Base-by-base conservation (phyloP, 1,139 yeast genomes). In the Yamadazyma epiphylla region DNA sequence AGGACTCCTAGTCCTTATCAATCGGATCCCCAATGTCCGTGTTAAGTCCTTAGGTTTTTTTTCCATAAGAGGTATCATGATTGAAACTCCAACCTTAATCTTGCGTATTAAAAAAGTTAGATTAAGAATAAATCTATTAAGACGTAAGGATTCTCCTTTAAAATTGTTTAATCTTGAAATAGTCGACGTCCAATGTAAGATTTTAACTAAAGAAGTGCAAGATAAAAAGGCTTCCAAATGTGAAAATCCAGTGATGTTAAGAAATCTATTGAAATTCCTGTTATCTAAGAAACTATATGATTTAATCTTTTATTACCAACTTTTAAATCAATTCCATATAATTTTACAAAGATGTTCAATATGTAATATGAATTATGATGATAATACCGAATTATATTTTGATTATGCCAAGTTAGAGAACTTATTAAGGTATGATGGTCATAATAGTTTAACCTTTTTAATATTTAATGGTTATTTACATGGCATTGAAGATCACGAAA, bases 11-110 rank as follows among this genome's bases (percentile, higher is more conserved):
- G 16, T 46, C 3, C 26, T 45, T 1, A 25, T 65, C 13, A 68
- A 68, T 40, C 35, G 39, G 25, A 45, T 65, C 9, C 72, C 72
- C 4, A 53, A 51, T 30, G 45, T 66, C 5, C 28, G 49, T 4
- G 58, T 68, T 27, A 55, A 53, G 35, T 53, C 58, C 7, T 33
- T 68, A 13, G 71, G 74, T 13, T 63, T 70, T 57, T 43, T 65
- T 35, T 46, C 60, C 12, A 21, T 64, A 19, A 43, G 58, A 36
- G 53, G 60, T 15, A 47, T 66, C 19, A 47, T 53, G 2, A 44
- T 65, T 21, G 42, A 45, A 19, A 27, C 50, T 11, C 43, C 44
- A 2, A 25, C 31, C 8, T 41, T 41, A 3, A 29, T 37, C 2
- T 38, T 64, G 5, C 29, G 43, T 25, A 47, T 63, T 13, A 37